Base-by-base conservation (phyloP, 2,329 filamentous ascomycete species). In the Grosmannia serpens region DNA sequence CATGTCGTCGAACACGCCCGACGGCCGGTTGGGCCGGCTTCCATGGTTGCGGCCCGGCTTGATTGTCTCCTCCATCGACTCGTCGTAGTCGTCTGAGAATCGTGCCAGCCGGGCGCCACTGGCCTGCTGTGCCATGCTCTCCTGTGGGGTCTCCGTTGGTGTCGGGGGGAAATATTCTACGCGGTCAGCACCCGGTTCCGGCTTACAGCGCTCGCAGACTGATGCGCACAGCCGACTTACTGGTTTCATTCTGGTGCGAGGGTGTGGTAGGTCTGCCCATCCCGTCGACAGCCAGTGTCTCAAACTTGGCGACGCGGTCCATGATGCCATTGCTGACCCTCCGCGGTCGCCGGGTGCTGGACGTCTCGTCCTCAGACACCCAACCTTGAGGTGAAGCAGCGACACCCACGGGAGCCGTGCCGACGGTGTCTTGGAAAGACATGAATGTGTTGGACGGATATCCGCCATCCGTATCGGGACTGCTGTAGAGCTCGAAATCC, bases 91-190 rank as follows among this genome's bases (percentile, higher is more conserved):
- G 29, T 85, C 81, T 3, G 77, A 69, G 66, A 86, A 86, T 57
- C 86, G 71, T 64, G 69, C 73, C 3, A 74, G 73, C 4, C 70
- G 70, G 20, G 70, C 62, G 10, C 20, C 22, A 29, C 50, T 58
- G 22, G 46, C 63, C 53, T 75, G 71, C 70, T 78, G 77, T 51
- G 69, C 65, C 49, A 73, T 65, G 55, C 73, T 71, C 61, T 78
- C 71, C 62, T 78, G 76, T 50, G 86, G 85, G 24, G 84, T 87
- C 56, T 83, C 81, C 65, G 79, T 80, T 57, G 87, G 86, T 31
- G 86, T 89, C 52, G 85, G 80, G 59, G 86, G 86, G 63, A 82
- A 81, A 65, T 83, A 85, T 63, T 74, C 84, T 85, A 60, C 6
- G 52, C 35, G 26, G 58, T 56, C 49, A 59, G 52, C 22, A 7